Conservation (phyloP, 306 rosid species). For the Prunus mira region DNA sequence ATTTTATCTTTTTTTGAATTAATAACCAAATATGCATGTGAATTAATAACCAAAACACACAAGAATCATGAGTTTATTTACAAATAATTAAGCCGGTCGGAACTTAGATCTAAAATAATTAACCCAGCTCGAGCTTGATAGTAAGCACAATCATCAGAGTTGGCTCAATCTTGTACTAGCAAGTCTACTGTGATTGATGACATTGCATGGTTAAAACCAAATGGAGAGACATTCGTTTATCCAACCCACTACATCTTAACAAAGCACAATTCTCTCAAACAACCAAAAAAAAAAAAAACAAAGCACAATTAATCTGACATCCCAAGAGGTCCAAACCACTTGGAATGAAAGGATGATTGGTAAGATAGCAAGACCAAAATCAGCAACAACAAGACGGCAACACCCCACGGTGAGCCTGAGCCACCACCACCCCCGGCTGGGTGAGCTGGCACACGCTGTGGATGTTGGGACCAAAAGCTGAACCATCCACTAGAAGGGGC, state of each 20-base stretch:
- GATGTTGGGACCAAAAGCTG: slow-evolving; percentile 24
- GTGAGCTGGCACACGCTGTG: slow-evolving; percentile 13
- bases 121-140: too few relatives aligned
- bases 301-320: slow-evolving; percentile 16
- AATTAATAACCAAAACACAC: too few relatives aligned
- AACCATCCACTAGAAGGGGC: slow-evolving; percentile 32
- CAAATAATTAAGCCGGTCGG: too few relatives aligned
- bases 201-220: neutral
- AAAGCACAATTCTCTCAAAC: too few relatives aligned
- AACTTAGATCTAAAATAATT: too few relatives aligned
- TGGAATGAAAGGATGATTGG: slow-evolving; percentile 46
- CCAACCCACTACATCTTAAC: neutral
- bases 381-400: slow-evolving; percentile 37
- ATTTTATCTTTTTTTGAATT: too few relatives aligned
- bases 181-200: too few relatives aligned
- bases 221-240: neutral
- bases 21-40: too few relatives aligned
- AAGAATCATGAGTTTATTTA: too few relatives aligned
- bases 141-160: too few relatives aligned
- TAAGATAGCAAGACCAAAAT: slow-evolving; percentile 40
- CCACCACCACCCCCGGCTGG: slow-evolving; percentile 1
- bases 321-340: slow-evolving; percentile 52
- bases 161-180: too few relatives aligned
- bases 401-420: slow-evolving; percentile 43
- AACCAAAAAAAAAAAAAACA: rapidly evolving